Conservation (phyloP, 108 stramenopile species). For the Halocafeteria seosinensis region DNA sequence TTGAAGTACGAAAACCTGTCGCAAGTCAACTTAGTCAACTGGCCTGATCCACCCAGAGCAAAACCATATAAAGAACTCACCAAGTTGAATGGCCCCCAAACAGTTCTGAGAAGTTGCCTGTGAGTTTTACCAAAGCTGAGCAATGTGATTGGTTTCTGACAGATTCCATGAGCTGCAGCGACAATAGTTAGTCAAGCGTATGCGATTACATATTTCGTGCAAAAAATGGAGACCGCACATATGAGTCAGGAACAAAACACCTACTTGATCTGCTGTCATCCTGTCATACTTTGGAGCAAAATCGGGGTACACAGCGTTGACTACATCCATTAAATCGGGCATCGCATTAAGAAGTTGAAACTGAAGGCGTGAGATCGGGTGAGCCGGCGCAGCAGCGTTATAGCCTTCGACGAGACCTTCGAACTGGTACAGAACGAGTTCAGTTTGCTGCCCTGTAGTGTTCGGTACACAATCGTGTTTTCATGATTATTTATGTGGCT, state of each 20-base stretch:
- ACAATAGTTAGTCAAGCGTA: too few species aligned
- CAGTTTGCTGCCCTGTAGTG: neutral
- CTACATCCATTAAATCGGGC: neutral
- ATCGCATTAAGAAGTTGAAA: neutral
- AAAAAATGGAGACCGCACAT: too few species aligned
- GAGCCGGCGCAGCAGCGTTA: neutral
- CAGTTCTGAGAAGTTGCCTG: slow-evolving; percentile 8
- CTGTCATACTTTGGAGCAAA: neutral
- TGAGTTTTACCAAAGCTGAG: slow-evolving; percentile 9
- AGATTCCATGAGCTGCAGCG: neutral
- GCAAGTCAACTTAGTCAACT: too few species aligned
- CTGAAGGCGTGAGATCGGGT: neutral
- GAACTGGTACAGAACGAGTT: neutral
- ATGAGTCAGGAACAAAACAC: too few species aligned
- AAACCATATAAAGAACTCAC: too few species aligned
- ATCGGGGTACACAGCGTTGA: neutral
- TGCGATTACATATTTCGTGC: too few species aligned
- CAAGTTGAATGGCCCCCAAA: slow-evolving; percentile 9
- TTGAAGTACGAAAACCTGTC: slow-evolving; percentile 11
- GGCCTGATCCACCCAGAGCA: too few species aligned
- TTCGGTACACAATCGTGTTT: too few species aligned
- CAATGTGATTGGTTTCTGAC: slow-evolving; percentile 3
- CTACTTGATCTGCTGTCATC: neutral
- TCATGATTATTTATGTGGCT: too few species aligned
- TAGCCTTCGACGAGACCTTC: neutral